phyloP scores from a whole-genome alignment of 2,329 filamentous ascomycete genomes.

The Pseudogymnoascus sp. region DNA sequence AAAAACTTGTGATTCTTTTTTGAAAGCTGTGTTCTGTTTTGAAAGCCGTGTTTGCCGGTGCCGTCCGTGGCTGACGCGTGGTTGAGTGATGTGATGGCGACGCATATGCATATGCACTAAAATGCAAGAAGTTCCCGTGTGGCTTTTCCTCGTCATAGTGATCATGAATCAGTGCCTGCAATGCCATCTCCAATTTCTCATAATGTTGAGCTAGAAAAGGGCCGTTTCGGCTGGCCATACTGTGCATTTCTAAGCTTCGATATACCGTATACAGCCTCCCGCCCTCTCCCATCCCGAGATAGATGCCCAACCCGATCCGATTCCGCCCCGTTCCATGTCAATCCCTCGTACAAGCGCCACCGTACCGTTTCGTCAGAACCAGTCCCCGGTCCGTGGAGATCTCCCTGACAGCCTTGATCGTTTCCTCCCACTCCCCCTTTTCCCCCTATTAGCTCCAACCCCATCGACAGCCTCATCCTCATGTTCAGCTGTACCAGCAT shows the following conservation, averaged over 20 bases:
- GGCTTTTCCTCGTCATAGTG: background rate
- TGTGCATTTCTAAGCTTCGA: background rate
- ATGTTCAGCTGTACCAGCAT: background rate
- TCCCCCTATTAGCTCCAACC: background rate
- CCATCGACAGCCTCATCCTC: background rate
- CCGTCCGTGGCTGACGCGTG: background rate
- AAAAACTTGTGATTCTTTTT: conserved; percentile 5
- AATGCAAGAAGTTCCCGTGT: background rate
- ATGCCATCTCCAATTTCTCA: background rate
- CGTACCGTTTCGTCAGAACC: background rate
- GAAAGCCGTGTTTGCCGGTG: conserved; percentile 3
- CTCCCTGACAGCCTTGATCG: background rate
- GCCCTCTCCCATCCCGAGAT: background rate
- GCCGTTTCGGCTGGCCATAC: background rate
- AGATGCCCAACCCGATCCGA: background rate
- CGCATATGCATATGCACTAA: background rate
- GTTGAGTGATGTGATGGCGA: background rate
- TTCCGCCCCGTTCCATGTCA: background rate
- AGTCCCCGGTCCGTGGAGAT: background rate
- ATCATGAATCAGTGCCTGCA: background rate
- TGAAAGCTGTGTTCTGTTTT: background rate
- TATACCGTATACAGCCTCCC: background rate
- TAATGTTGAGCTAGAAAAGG: background rate
- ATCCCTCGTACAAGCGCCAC: background rate
- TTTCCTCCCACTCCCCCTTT: background rate